Evolutionary conservation across 140 eudicot genomes (phyloP), one percentile per base, ranked within the genome.

Genomic region (Flaveria floridana): DNA sequence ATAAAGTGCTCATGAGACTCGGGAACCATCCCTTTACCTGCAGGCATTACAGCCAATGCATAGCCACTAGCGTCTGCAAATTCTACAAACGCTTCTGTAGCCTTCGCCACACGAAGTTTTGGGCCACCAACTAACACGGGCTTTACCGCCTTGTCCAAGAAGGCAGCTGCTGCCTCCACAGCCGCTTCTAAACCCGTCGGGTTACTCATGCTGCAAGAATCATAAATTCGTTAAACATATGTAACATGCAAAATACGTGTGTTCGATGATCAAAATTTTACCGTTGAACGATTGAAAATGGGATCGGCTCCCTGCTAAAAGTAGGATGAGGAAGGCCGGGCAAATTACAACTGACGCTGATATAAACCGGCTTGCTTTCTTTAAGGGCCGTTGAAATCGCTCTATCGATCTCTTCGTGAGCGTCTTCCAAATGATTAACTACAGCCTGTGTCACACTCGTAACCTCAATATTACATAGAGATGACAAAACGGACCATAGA

Each of bases 61-160:
- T 87, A 89, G n/a, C 93, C 96, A 7, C 82, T 83, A 1, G 96
- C 84, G 11, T 89, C 90, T 2, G 96, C 93, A 0, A 89, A 51
- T 25, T 87, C 87, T 3, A 81, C 89, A 72, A 89, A 89, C 4
- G 93, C 88, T 4, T 80, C 66, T 2, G 71, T 53, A 3, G 96
- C 93, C 30, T 82, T 84, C 5, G 96, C 85, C 3, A 89, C 88
- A 10, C 96, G 87, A 0, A 89, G 86, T 70, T 89, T 89, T 1
- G 96, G 90, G 39, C 96, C 96, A 6, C 96, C 96, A 10, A 89
- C 82, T 73, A 87, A 23, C n/a, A 89, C 93, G 0, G 96, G 96
- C 61, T 89, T 89, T 75, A 89, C 96, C 1, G 93, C 90, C 15
- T 85, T 85, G 89, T 82, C 81, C 3, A 89, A 46, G 79, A 89